Evolutionary conservation across 2,329 filamentous ascomycete genomes (phyloP), one percentile per base, ranked within the genome.

Genomic region (Hypoxylon sp.): DNA sequence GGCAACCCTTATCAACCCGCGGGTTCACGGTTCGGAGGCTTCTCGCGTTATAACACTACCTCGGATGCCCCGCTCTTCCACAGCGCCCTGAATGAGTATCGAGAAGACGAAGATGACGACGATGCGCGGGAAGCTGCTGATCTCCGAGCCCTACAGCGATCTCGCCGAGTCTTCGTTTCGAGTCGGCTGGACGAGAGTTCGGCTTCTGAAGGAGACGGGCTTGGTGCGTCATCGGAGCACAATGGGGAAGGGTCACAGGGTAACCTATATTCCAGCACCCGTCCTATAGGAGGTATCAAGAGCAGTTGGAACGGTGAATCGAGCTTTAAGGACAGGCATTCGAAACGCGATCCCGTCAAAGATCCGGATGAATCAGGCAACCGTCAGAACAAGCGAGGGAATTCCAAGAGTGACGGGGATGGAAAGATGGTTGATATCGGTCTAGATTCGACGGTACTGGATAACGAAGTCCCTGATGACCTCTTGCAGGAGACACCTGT

Each of bases 81-180:
- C 80, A 97, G 94, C 76, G 91, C 93, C 3, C 88, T 94, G 14
- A 94, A 97, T 79, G 94, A 97, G 77, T 96, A 97, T 71, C 90
- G 92, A 68, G 94, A 98, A 80, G 93, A 97, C 77, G 94, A 98
- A 70, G 95, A 98, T 68, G 94, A 98, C 68, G 94, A 96, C 78
- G 92, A 93, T 74, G 94, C 97, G 80, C 91, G 93, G 59, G 95
- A 98, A 77, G 93, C 95, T 35, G 94, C 94, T n/a, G 96, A 98
- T 80, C 90, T 96, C 72, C 97, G 94, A 80, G 95, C 95, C 5
- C 84, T 99, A 63, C 94, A 98, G 80, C 88, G 92, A 73, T 98
- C 95, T 72, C 88, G 96, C 73, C 88, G 94, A 51, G 93, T 97
- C 65, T 95, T 98, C 77, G 93, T 94, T 13, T 90, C 91, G 13